Evolutionary conservation across 441 rosid species (phyloP).

Genomic region (Iberis amara): DNA sequence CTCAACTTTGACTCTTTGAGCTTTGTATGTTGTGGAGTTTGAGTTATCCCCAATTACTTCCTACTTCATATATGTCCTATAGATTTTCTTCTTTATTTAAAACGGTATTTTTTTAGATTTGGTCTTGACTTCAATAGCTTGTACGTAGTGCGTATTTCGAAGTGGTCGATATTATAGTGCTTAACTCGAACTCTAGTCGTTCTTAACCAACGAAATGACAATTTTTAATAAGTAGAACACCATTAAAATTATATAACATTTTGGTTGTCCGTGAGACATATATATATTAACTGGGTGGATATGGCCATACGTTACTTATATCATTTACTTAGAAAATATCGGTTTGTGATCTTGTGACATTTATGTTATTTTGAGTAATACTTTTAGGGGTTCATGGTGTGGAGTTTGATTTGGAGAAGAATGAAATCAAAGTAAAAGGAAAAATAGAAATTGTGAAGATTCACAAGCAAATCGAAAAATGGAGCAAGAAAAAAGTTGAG

Average conservation of each 20-base stretch:
- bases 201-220: no score
- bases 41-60: no score
- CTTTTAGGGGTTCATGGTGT: conserved; percentile 57
- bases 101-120: not conserved
- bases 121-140: no score
- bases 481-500: conserved; percentile 62
- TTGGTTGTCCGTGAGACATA: no score
- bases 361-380: not conserved
- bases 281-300: no score
- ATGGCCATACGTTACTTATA: no score
- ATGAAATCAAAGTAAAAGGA: conserved; percentile 70
- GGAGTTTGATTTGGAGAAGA: conserved; percentile 45
- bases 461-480: conserved; percentile 52
- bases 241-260: no score
- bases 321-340: not conserved
- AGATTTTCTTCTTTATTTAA: not conserved
- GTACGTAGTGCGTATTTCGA: no score
- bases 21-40: not conserved
- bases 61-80: not conserved
- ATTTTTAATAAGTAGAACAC: no score
- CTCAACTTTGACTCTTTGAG: not conserved
- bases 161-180: no score
- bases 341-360: not conserved
- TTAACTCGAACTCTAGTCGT: no score
- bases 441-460: conserved; percentile 46